phyloP scores from a whole-genome alignment of 495 filamentous ascomycete genomes.

The Neurospora sp. region DNA sequence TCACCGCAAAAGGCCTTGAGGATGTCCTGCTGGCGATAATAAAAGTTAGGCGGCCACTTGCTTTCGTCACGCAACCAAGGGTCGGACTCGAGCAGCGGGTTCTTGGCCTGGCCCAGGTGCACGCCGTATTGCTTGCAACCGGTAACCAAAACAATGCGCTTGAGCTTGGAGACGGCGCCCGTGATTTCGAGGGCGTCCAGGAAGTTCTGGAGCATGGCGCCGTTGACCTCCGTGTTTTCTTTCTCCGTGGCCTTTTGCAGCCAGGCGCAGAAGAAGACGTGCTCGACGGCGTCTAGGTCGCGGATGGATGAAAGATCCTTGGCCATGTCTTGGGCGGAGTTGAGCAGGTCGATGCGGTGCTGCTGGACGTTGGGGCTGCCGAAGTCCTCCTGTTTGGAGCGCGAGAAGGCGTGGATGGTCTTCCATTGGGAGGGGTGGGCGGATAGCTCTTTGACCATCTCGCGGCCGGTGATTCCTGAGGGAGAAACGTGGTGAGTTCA shows the following conservation, averaged over 20 bases:
- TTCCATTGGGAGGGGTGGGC: constrained; percentile 28
- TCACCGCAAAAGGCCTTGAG: constrained; percentile 17
- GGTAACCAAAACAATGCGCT: constrained; percentile 42
- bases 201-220: constrained; percentile 42
- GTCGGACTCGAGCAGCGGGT: constrained; percentile 38
- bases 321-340: constrained; percentile 31
- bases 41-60: constrained; percentile 35
- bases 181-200: constrained; percentile 36
- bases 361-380: constrained; percentile 32
- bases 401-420: constrained; percentile 34
- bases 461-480: constrained; percentile 37
- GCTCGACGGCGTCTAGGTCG: constrained; percentile 18
- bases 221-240: constrained; percentile 34
- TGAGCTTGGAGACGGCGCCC: constrained; percentile 30
- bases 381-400: constrained; percentile 29
- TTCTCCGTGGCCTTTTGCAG: constrained; percentile 32
- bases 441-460: constrained; percentile 32
- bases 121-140: constrained; percentile 50
- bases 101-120: constrained; percentile 42
- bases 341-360: constrained; percentile 34
- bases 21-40: constrained; percentile 37
- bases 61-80: constrained; percentile 10
- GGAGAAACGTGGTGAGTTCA: not conserved
- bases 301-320: constrained; percentile 27
- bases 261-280: constrained; percentile 42